Evolutionary conservation across 2,329 filamentous ascomycete genomes (phyloP), one percentile per base, ranked within the genome.

Genomic region (Alternaria metachromatica): DNA sequence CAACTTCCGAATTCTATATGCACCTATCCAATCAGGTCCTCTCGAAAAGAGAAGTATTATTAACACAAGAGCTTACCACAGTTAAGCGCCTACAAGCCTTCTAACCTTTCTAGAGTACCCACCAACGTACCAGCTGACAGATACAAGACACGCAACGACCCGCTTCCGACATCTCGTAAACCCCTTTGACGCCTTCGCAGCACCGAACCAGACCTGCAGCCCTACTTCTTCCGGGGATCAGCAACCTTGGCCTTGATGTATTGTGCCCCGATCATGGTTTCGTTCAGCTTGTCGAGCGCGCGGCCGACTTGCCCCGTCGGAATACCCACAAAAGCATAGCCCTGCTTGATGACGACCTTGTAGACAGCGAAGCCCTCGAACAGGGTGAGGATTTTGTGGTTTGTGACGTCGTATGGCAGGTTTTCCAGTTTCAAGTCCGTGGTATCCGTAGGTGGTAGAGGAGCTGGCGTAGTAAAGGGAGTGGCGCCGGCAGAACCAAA

Each of bases 261-360:
- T 9, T 2, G 8, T 10, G 13, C 37, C 21, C 53, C 53, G 7
- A 55, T n/a, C 41, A 18, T 25, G 41, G 26, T 45, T 4, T 41
- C 18, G 26, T 18, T 43, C 18, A 55, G 18, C 23, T 11, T 23
- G 0, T 55, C 18, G 4, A 55, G 4, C 0, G 53, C 53, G 23
- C 23, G 41, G 13, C 6, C 41, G 13, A 45, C 23, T 20, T n/a
- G 12, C 12, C n/a, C 26, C 2, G 53, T 21, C 25, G 37, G 15
- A 3, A 55, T 55, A 21, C 37, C 37, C n/a, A 55, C 41, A 3
- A 44, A 55, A n/a, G 53, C 53, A 4, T 21, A 30, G 13, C 37
- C 37, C 18, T 45, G 11, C 23, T n/a, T 45, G 25, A 28, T 3
- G 5, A 21, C 18, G 20, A 55, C 18, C 18, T 55, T 45, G n/a